Evolutionary conservation across 1,284 basidiomycete species (phyloP), one percentile per base, ranked within the genome.

Genomic region (Tylopilus sp.): DNA sequence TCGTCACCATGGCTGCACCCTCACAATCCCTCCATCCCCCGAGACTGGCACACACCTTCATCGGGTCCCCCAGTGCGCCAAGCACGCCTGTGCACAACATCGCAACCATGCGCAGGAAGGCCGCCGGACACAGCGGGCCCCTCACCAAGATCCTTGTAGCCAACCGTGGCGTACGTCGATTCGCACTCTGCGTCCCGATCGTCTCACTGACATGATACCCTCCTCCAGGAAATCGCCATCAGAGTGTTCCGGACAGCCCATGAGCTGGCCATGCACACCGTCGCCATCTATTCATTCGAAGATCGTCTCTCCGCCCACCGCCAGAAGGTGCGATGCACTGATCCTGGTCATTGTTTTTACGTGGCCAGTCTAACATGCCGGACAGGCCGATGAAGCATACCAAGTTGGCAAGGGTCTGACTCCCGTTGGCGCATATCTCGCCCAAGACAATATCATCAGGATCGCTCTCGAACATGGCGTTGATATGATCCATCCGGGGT

Each of bases 401-500:
- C 89, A 95, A 70, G 96, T 99, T 59, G 97, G 97, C 55, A 92
- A 91, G 63, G 96, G 96, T 21, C 74, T 97, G 51, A 90, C 93
- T 13, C 97, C 97, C 34, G 97, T 99, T 45, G 94, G 79, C 26
- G 97, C 97, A 18, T 99, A 99, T 72, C 87, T 99, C 55, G 89
- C 93, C 15, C 95, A 98, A 68, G 93, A 97, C 59, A 94, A 97
- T 65, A 99, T 99, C 71, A 92, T 99, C 71, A 78, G 85, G 54
- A 89, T 94, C 60, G 94, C 94, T 26, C 78, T 97, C 44, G 95
- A 99, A 71, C 93, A 97, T 72, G 92, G 92, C 35, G 96, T 99
- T 35, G 95, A 99, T 69, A 98, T 99, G 96, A 99, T 99, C 67
- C 97, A 98, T 72, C 95, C 95, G 15, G 93, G 93, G 89, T 93